These are phyloP conservation scores for Pisolithus albus DNA, from an alignment of 768 basidiomycete genomes.

Conservation along the genomic window DNA sequence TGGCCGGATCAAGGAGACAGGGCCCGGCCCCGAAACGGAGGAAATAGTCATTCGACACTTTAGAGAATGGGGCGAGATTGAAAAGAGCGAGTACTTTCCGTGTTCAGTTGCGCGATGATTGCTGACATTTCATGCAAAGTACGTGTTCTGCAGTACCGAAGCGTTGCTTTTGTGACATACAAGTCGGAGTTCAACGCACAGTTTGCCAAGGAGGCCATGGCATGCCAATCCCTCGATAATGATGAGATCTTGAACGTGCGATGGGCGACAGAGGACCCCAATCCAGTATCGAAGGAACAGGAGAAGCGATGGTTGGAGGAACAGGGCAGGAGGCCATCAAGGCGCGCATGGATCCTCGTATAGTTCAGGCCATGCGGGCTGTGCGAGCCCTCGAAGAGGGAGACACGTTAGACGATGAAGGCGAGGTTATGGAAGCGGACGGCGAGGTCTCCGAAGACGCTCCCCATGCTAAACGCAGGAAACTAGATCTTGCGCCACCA, in stretches of 20 bases:
- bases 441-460: constrained; percentile 31
- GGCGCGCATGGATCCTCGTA: constrained; percentile 75
- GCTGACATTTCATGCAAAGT: constrained; percentile 37
- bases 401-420: constrained; percentile 30
- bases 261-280: constrained; percentile 99
- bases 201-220: constrained; percentile 99
- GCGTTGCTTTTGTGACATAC: constrained; percentile 97
- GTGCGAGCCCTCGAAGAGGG: constrained; percentile 89
- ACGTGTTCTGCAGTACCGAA: constrained; percentile 87
- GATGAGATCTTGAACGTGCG: constrained; percentile 98
- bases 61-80: constrained; percentile 92
- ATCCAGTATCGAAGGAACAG: constrained; percentile 79
- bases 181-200: constrained; percentile 78
- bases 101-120: background rate
- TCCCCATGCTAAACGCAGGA: constrained; percentile 32
- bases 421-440: constrained; percentile 26
- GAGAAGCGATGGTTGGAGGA: constrained; percentile 83
- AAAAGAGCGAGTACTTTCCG: constrained; percentile 59
- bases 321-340: constrained; percentile 78
- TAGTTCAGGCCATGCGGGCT: constrained; percentile 83
- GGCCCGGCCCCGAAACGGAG: constrained; percentile 83
- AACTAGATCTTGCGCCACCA: constrained; percentile 22
- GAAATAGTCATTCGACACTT: constrained; percentile 89
- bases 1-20: constrained; percentile 89
- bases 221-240: constrained; percentile 93